Percentiles rank a stretch among this genome's conserved stretches.
These are phyloP conservation scores for Ophiocordyceps australis DNA, from an alignment of 2,329 filamentous ascomycete species.

Conservation along the genomic window DNA sequence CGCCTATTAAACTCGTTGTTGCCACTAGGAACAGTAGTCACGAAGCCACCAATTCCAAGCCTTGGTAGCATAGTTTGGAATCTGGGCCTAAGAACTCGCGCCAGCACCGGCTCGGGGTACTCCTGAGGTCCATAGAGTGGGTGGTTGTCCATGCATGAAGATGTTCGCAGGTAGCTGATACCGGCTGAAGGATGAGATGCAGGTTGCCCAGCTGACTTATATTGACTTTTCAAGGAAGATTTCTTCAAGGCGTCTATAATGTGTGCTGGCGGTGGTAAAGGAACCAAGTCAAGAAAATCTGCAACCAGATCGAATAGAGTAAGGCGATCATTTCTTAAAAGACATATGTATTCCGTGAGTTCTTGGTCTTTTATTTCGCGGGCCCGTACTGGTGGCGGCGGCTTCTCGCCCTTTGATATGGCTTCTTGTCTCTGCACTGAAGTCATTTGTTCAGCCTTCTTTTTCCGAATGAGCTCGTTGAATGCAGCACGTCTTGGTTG, in stretches of 20 bases:
- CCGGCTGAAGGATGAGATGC: conserved; percentile 43
- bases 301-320: conserved; percentile 35
- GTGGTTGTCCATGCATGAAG: conserved; percentile 37
- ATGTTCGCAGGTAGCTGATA: conserved; percentile 40
- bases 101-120: conserved; percentile 26
- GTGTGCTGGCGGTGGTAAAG: conserved; percentile 19
- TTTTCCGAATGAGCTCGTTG: conserved; percentile 28
- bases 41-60: conserved; percentile 36
- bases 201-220: conserved; percentile 35
- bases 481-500: conserved; percentile 35
- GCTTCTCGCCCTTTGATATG: conserved; percentile 16
- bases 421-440: conserved; percentile 16
- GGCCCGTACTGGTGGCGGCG: conserved; percentile 10
- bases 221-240: conserved; percentile 19
- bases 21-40: conserved; percentile 21
- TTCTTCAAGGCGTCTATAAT: conserved; percentile 8
- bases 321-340: conserved; percentile 30
- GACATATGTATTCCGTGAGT: conserved; percentile 31
- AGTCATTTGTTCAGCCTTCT: conserved; percentile 27
- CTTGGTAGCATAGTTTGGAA: conserved; percentile 15
- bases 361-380: conserved; percentile 28
- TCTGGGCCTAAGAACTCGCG: conserved; percentile 30
- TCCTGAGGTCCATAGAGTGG: conserved; percentile 41
- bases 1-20: conserved; percentile 23
- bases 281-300: conserved; percentile 43